A percentile compares a stretch with the other conserved stretches of the same genome.
phyloP scores from a whole-genome alignment of 2,329 filamentous ascomycete genomes.

The Colletotrichum shisoi region DNA sequence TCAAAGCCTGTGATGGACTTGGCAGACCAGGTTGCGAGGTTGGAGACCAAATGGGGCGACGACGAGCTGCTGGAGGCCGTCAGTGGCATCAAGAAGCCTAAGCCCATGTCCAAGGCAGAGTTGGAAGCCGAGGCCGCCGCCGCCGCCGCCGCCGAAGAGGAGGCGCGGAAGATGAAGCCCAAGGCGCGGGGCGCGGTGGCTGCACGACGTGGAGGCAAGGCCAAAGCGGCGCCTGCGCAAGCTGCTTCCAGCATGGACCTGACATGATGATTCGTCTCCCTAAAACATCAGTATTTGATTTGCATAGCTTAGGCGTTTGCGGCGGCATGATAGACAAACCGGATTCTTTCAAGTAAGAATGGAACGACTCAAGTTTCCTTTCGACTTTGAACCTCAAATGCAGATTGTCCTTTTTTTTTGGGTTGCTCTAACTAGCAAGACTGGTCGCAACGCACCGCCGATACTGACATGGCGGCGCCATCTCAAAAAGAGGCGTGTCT shows the following conservation, averaged over 20 bases:
- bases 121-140: constrained; percentile 44
- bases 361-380: neutral
- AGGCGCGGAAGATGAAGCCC: constrained; percentile 44
- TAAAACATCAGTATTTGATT: neutral
- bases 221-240: constrained; percentile 42
- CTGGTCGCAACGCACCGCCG: constrained; percentile 29
- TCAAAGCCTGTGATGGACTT: constrained; percentile 41
- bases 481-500: constrained; percentile 25
- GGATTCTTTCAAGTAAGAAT: neutral
- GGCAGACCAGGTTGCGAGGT: constrained; percentile 50
- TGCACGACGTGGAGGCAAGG: constrained; percentile 45
- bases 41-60: constrained; percentile 55
- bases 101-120: constrained; percentile 41
- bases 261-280: constrained; percentile 16
- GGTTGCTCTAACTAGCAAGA: constrained; percentile 32
- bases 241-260: constrained; percentile 39
- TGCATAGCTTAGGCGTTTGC: constrained; percentile 39
- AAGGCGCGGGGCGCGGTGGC: constrained; percentile 35
- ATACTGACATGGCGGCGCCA: constrained; percentile 21
- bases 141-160: constrained; percentile 42
- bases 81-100: constrained; percentile 53
- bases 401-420: constrained; percentile 30
- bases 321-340: constrained; percentile 27
- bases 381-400: constrained; percentile 34
- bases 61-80: constrained; percentile 57